Evolutionary conservation across 2,329 filamentous ascomycete genomes (phyloP).

Genomic region (Fusarium avenaceum): DNA sequence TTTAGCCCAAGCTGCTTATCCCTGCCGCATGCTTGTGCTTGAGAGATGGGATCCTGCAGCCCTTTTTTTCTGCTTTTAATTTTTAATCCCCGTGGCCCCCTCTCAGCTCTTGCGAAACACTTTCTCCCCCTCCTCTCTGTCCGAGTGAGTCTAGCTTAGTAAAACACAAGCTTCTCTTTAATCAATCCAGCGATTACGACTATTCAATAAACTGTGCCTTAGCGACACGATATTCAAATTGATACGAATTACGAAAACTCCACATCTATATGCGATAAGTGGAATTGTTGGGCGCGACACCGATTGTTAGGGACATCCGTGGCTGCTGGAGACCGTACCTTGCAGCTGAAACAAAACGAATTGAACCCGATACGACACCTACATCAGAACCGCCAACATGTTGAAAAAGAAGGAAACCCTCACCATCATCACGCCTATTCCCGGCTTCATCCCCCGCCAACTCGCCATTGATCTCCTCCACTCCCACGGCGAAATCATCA

Average conservation of each 20-base stretch:
- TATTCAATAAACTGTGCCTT: neutral
- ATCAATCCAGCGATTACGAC: conserved; percentile 13
- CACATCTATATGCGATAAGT: conserved; percentile 3
- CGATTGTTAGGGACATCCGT: conserved; percentile 1
- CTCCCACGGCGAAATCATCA: conserved; percentile 78
- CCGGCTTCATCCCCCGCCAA: conserved; percentile 77
- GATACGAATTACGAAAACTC: neutral
- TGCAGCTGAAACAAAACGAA: conserved; percentile 33
- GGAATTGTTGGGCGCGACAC: conserved; percentile 3
- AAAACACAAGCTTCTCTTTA: neutral
- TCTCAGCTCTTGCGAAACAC: conserved; percentile 6
- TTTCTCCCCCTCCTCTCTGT: conserved; percentile 1
- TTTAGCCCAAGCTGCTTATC: conserved; percentile 4
- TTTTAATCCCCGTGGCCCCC: conserved; percentile 13
- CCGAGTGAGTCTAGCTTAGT: conserved; percentile 6
- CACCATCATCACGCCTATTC: conserved; percentile 78
- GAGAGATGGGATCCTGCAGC: neutral
- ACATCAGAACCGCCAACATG: conserved; percentile 54
- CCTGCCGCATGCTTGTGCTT: conserved; percentile 1
- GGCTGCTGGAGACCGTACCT: conserved; percentile 18
- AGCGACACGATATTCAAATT: conserved; percentile 20
- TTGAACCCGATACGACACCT: conserved; percentile 12
- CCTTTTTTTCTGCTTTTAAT: conserved; percentile 1
- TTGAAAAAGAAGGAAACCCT: conserved; percentile 74
- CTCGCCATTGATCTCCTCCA: conserved; percentile 80